Base-by-base conservation (phyloP, 208 protist species). In the Trypanosoma caninum region DNA sequence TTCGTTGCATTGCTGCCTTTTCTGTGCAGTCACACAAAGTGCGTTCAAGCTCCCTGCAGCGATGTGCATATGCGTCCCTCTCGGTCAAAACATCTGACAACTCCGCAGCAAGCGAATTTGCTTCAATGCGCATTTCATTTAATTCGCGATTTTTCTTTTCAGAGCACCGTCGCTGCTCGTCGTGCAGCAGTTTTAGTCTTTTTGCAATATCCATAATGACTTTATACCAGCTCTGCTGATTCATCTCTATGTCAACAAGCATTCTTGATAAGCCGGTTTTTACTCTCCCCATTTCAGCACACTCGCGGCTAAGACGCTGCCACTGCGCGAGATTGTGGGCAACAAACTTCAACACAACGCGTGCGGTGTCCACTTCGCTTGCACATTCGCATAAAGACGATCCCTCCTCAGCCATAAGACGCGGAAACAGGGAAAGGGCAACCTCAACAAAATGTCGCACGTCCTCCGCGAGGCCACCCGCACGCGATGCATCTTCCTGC, bases 11-110 rank as follows among this genome's bases (percentile, higher is more conserved):
- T 11, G 25, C 25, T 9, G 60, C 53, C 10, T 69, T 13, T 27
- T 59, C 63, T 2, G 47, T 25, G 5, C 20, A 6, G 9, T 10
- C 0, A 34, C 50, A 69, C 20, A 69, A 31, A 20, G 45, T 33
- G 0, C 63, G 44, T 27, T 69, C 63, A 16, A 69, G 54, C 7
- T 69, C 45, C 30, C 18, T 45, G 33, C 63, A 69, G 13, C 63
- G 52, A 16, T 9, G 14, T 14, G 18, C 52, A 16, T 11, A 45
- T n/a, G 4, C 9, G 18, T 45, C 45, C 2, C 51, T 20, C n/a
- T 54, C 53, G 2, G 18, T 45, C 1, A 48, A 18, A 25, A 25
- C 34, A 27, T 38, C 0, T 20, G 53, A 14, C 2, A 61, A 3
- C 6, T 55, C 45, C 1, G 31, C n/a, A 8, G 23, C 10, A 9